Evolutionary conservation across 1,284 basidiomycete genomes (phyloP).

Genomic region (Entoloma clypeatum): DNA sequence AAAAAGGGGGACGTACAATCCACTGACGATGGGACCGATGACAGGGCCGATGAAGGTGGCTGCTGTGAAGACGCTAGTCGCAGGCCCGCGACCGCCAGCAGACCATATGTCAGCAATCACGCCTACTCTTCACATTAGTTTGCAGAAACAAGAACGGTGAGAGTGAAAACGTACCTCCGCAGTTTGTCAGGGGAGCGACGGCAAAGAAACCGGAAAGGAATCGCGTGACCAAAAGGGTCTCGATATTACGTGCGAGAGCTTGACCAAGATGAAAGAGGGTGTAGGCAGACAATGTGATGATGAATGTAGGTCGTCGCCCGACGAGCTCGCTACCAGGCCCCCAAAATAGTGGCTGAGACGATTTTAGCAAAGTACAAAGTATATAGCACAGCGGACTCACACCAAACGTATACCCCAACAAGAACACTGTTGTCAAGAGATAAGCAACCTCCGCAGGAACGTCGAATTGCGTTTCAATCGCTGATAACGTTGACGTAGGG

Average conservation of each 20-base stretch:
- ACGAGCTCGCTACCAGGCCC: slow-evolving; percentile 60
- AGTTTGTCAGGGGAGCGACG: slow-evolving; percentile 58
- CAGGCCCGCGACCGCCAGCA: slow-evolving; percentile 53
- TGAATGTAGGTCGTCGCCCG: slow-evolving; percentile 56
- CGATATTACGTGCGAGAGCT: slow-evolving; percentile 60
- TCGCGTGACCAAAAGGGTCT: slow-evolving; percentile 59
- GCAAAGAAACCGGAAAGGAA: slow-evolving; percentile 71
- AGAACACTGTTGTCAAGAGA: slow-evolving; percentile 51
- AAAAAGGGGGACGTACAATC: slow-evolving; percentile 40
- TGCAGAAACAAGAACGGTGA: background rate
- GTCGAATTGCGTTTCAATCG: slow-evolving; percentile 41
- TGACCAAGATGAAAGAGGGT: slow-evolving; percentile 62
- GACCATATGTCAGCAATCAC: slow-evolving; percentile 68
- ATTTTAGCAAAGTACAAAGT: slow-evolving; percentile 25
- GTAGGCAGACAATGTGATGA: slow-evolving; percentile 47
- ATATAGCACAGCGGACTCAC: slow-evolving; percentile 27
- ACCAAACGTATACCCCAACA: slow-evolving; percentile 58
- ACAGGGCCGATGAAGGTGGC: slow-evolving; percentile 66
- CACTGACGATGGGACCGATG: slow-evolving; percentile 53
- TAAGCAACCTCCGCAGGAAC: slow-evolving; percentile 42
- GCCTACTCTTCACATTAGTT: slow-evolving; percentile 25
- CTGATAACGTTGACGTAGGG: slow-evolving; percentile 41
- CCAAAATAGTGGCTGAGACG: slow-evolving; percentile 38
- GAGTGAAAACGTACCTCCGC: slow-evolving; percentile 42
- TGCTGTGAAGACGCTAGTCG: slow-evolving; percentile 58